Conservation (phyloP, 768 basidiomycete genomes). For the Auricularia sp. region DNA sequence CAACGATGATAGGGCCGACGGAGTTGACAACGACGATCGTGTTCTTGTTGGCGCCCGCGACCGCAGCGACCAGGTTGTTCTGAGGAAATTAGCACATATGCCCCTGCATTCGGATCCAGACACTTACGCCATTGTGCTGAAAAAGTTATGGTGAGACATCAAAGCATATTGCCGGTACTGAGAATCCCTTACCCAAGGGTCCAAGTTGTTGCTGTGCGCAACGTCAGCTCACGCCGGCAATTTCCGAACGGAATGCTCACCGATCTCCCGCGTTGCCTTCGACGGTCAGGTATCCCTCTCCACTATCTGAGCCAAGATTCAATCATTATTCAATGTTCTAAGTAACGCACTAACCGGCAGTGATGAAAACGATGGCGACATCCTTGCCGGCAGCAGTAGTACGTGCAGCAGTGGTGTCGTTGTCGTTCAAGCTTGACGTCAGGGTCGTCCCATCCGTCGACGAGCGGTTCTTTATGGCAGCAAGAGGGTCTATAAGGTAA, state of each 20-base stretch:
- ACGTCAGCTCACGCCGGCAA: background rate
- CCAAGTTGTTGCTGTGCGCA: slow-evolving; percentile 29
- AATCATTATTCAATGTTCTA: too few species aligned
- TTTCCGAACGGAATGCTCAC: background rate
- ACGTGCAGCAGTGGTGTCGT: slow-evolving; percentile 36
- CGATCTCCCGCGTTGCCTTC: slow-evolving; percentile 48
- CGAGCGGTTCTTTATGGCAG: slow-evolving; percentile 37
- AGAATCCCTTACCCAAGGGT: slow-evolving; percentile 25
- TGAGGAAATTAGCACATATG: slow-evolving; percentile 8
- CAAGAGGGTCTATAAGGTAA: slow-evolving; percentile 33
- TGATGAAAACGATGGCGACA: slow-evolving; percentile 44
- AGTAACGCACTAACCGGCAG: slow-evolving; percentile 13
- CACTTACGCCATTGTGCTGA: slow-evolving; percentile 34
- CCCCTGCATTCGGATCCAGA: background rate
- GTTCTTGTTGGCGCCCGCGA: slow-evolving; percentile 61
- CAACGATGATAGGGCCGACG: slow-evolving; percentile 60
- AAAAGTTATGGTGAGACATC: too few species aligned
- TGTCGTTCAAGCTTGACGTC: slow-evolving; percentile 39
- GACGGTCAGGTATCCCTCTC: slow-evolving; percentile 45
- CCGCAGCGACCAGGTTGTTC: slow-evolving; percentile 35
- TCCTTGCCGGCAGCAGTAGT: slow-evolving; percentile 36
- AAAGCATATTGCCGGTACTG: too few species aligned
- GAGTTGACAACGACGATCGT: slow-evolving; percentile 75
- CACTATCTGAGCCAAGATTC: slow-evolving; percentile 14
- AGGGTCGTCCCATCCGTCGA: slow-evolving; percentile 31